These are phyloP conservation scores for Coemansia sp. DNA, from an alignment of 192 early-diverging fungal genomes.

Conservation along the genomic window DNA sequence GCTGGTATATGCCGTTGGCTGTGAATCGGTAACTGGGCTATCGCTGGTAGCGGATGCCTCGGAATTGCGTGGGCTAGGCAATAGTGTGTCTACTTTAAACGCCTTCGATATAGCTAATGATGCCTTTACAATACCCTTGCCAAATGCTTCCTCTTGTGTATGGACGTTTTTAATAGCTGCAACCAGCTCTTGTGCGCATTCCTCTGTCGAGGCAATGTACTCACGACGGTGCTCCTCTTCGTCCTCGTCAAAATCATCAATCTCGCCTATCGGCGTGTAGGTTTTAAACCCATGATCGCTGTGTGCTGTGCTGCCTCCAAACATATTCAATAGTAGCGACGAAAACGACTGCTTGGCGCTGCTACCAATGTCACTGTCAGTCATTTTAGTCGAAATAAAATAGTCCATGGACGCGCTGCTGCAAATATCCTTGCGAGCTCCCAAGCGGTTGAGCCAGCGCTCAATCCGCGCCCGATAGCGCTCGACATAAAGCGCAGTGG, in stretches of 20 bases:
- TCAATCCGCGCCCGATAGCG: slow-evolving; percentile 44
- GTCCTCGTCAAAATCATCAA: slow-evolving; percentile 50
- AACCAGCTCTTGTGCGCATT: slow-evolving; percentile 26
- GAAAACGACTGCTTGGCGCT: slow-evolving; percentile 38
- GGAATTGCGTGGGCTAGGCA: neutral
- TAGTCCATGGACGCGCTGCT: slow-evolving; percentile 36
- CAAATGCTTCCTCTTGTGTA: slow-evolving; percentile 36
- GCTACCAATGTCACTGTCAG: slow-evolving; percentile 20
- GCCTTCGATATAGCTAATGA: slow-evolving; percentile 34
- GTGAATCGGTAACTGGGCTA: neutral
- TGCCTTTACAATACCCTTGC: slow-evolving; percentile 35
- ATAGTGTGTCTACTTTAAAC: slow-evolving; percentile 13
- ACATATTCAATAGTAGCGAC: slow-evolving; percentile 38
- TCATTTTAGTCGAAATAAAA: slow-evolving; percentile 40
- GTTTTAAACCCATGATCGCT: slow-evolving; percentile 30
- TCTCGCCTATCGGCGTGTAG: slow-evolving; percentile 45
- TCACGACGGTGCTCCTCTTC: slow-evolving; percentile 49
- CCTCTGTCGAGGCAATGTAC: slow-evolving; percentile 35
- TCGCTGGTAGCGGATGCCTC: neutral
- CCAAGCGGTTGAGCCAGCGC: slow-evolving; percentile 52
- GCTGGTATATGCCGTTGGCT: neutral
- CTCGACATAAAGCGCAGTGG: slow-evolving; percentile 25
- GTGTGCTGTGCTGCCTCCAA: slow-evolving; percentile 16
- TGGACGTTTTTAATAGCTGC: slow-evolving; percentile 33
- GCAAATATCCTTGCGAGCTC: slow-evolving; percentile 40